phyloP scores from a whole-genome alignment of 768 basidiomycete species.

The Boletus vermiculosoides region DNA sequence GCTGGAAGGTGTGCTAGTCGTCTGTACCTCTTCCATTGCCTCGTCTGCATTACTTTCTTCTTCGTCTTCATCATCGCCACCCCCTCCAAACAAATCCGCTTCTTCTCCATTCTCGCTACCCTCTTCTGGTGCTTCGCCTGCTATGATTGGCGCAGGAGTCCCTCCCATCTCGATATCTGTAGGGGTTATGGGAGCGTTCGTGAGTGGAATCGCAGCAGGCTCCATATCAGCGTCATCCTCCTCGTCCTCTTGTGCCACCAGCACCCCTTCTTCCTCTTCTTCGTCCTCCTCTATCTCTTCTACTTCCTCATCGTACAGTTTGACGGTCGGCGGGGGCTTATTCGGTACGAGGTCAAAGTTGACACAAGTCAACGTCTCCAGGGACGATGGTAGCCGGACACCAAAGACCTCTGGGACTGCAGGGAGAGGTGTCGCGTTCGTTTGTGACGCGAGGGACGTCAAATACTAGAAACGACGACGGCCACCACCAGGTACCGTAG shows the following conservation, averaged over 20 bases:
- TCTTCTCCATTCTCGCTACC: conserved; percentile 74
- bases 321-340: conserved; percentile 74
- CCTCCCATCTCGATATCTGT: conserved; percentile 60
- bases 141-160: conserved; percentile 33
- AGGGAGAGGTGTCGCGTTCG: conserved; percentile 77
- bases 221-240: conserved; percentile 67
- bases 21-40: conserved; percentile 75
- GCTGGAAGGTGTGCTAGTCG: conserved; percentile 50
- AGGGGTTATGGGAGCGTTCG: conserved; percentile 42
- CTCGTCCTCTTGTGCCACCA: conserved; percentile 50
- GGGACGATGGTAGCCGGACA: conserved; percentile 66
- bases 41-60: conserved; percentile 50
- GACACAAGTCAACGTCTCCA: conserved; percentile 73
- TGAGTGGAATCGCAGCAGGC: conserved; percentile 49
- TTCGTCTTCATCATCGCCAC: conserved; percentile 74
- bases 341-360: conserved; percentile 88
- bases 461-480: conserved; percentile 61
- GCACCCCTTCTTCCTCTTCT: conserved; percentile 12
- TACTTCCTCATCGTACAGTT: conserved; percentile 75
- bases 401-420: conserved; percentile 88
- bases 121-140: conserved; percentile 48
- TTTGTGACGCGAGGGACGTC: conserved; percentile 77
- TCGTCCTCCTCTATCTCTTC: conserved; percentile 69
- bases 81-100: conserved; percentile 70
- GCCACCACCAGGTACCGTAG: no score